Base-by-base conservation (phyloP, 345 rosid genomes). In the Angophora floribunda region DNA sequence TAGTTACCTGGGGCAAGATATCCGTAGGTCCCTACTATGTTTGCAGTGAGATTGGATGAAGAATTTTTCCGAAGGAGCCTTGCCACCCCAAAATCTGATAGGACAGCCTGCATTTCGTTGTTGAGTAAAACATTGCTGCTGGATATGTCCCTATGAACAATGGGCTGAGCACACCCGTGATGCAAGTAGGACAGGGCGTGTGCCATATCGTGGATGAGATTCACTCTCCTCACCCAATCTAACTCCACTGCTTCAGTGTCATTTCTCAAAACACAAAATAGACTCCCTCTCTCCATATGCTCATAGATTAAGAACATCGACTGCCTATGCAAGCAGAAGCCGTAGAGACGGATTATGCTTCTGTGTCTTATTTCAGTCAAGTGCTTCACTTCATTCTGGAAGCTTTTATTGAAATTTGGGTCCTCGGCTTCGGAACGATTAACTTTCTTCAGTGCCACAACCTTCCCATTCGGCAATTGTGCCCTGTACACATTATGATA, bases 401-500 rank as follows among this genome's bases (percentile, higher is more conserved):
- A 90, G 22, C 65, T 78, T 88, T 59, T 88, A 57, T 85, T 44
- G 6, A 75, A 63, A 22, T n/a, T 50, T 50, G 13, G 51, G 51
- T 47, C 63, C 17, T 52, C 50, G n/a, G 53, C 51, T 6, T 26
- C 55, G 8, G 32, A 45, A 6, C 41, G 53, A 53, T 84, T 78
- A n/a, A 90, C 89, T 82, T 90, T 90, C 85, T 90, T 88, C 51
- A 90, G 86, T 1, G 91, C 91, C 12, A 90, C 13, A 10, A 88
- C 85, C 86, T 86, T 82, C 6, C 87, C 90, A 7, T 47, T 61
- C 1, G 88, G 49, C 49, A 89, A 79, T 28, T 67, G 85, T 3
- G 91, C 93, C 75, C 61, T 91, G 89, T 88, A 93, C 5, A 91
- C 91, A 41, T 85, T 93, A 24, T 89, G 91, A 1, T 78, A 89